These are phyloP conservation scores for Pseudonitzschia pungens DNA, from an alignment of 108 stramenopile genomes.

Conservation along the genomic window DNA sequence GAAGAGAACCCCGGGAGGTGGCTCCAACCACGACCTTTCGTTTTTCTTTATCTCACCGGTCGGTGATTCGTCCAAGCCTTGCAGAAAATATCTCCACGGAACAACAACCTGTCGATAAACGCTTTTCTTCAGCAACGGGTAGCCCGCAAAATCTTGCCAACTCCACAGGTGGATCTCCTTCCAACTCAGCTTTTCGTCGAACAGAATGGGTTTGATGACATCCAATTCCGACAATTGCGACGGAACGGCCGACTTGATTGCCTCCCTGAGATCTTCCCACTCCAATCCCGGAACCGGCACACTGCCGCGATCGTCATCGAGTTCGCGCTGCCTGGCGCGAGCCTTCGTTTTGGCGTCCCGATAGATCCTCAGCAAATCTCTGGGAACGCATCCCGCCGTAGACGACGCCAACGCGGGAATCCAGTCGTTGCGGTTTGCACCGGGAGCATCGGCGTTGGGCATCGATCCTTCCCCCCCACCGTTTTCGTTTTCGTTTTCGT, in stretches of 20 bases:
- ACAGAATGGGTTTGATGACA: constrained; percentile 48
- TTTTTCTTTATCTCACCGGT: not conserved
- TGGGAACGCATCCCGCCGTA: constrained; percentile 77
- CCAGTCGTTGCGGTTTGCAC: constrained; percentile 37
- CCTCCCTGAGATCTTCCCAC: constrained; percentile 65
- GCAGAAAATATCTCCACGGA: constrained; percentile 66
- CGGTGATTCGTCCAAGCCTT: constrained; percentile 7
- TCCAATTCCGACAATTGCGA: constrained; percentile 80
- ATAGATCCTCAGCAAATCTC: constrained; percentile 66
- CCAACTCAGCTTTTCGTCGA: constrained; percentile 12
- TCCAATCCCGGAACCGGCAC: constrained; percentile 14
- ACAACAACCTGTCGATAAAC: constrained; percentile 68
- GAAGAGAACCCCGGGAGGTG: constrained; percentile 79
- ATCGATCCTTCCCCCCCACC: no score
- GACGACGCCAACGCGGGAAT: constrained; percentile 46
- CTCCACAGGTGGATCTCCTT: constrained; percentile 25
- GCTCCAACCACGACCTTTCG: constrained; percentile 34
- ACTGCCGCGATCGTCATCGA: not conserved
- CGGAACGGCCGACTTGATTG: constrained; percentile 56
- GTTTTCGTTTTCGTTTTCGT: not conserved
- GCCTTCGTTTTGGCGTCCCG: constrained; percentile 54
- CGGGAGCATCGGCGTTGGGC: constrained; percentile 20
- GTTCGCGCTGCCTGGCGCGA: not conserved
- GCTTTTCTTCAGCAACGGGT: constrained; percentile 53
- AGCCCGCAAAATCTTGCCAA: constrained; percentile 68